A percentile compares a stretch with the other conserved stretches of the same genome.
Conservation (phyloP, 108 stramenopile species). For the Nitzschia palea region DNA sequence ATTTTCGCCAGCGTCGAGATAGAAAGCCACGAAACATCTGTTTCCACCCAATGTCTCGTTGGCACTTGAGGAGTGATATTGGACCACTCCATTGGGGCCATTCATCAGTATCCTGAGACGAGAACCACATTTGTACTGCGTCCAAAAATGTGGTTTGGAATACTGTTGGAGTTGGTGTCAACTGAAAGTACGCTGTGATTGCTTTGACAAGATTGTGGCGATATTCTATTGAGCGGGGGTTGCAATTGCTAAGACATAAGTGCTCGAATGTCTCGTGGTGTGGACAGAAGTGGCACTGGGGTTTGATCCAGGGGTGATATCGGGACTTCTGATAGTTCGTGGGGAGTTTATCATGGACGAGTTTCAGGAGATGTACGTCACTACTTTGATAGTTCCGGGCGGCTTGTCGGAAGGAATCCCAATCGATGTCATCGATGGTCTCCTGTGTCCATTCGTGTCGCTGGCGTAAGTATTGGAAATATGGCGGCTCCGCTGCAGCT, state of each 20-base stretch:
- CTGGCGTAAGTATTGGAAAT: neutral
- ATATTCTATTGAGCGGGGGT: neutral
- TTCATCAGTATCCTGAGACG: too few relatives aligned
- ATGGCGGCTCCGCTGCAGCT: neutral
- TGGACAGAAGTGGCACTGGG: neutral
- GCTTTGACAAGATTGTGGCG: neutral
- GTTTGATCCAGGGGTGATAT: neutral
- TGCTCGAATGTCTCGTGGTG: neutral
- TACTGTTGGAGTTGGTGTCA: too few relatives aligned
- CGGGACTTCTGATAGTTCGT: neutral
- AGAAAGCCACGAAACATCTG: too few relatives aligned
- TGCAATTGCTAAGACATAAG: neutral
- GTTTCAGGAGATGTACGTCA: neutral
- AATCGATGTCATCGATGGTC: neutral
- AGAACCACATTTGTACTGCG: too few relatives aligned
- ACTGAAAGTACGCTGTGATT: too few relatives aligned
- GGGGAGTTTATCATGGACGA: neutral
- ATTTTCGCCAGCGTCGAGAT: too few relatives aligned
- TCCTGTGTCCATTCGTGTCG: neutral
- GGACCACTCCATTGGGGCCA: too few relatives aligned
- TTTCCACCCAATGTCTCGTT: too few relatives aligned
- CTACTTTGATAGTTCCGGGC: neutral
- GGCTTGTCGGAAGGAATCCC: neutral
- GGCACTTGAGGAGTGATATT: too few relatives aligned
- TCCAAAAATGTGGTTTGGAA: too few relatives aligned